Evolutionary conservation across 2,329 filamentous ascomycete genomes (phyloP), one percentile per base, ranked within the genome.

Genomic region (Penicillium sp.): DNA sequence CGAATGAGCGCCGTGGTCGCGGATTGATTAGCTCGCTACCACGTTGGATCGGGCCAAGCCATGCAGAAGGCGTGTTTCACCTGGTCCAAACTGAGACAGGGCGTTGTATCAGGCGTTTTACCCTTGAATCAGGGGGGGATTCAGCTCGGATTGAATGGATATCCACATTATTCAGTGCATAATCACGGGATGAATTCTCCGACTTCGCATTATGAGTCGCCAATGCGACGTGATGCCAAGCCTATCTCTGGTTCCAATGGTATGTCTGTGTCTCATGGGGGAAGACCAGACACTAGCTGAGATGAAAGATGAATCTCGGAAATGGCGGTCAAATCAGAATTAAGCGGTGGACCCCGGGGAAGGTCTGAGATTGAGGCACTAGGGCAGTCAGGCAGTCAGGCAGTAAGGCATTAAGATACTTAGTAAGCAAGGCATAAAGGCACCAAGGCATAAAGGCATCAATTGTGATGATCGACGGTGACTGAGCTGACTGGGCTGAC

Each of bases 1-100:
- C 64, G 64, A 70, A 68, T 67, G 55, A 68, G 55, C 43, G 54
- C 49, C 31, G 23, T 27, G 44, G 64, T 62, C 59, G 61, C 61
- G 55, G 50, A 59, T 64, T 62, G 55, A 65, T 60, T 61, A 59
- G 53, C 39, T 62, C 58, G 60, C 50, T 65, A 58, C 55, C 53
- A 60, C 55, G 57, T 59, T 57, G 39, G 38, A 36, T 34, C 40
- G 36, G 39, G 49, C n/a, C 46, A 43, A 53, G 33, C 54, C 29
- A 50, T 31, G 55, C 45, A 49, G 55, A 38, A 55, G 52, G 56
- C 56, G 52, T 58, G 55, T 58, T 58, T 58, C 56, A 58, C 15
- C 34, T 16, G 7, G 38, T 23, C 36, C 38, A 50, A 41, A 27
- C 25, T 38, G 52, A 50, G 52, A 58, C 52, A 57, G 27, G 31